Percentiles rank a stretch among this genome's conserved stretches.
These are phyloP conservation scores for Leptodermis oblonga DNA, from an alignment of 257 asterid species.

Conservation along the genomic window DNA sequence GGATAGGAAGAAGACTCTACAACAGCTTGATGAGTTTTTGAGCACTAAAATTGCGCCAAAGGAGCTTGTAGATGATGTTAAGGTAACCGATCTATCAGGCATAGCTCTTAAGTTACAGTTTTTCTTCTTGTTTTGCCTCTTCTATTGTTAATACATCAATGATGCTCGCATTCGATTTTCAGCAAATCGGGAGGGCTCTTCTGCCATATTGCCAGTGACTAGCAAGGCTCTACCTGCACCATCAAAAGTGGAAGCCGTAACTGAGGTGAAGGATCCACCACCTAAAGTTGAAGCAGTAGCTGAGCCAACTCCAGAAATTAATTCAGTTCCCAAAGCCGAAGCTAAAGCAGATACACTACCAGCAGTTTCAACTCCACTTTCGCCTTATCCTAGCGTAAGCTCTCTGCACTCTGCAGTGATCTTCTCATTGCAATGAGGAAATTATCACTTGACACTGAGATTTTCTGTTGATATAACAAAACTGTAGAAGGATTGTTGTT, in stretches of 20 bases:
- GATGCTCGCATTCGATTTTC: conserved; percentile 7
- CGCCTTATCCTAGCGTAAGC: conserved; percentile 88
- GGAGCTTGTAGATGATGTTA: conserved; percentile 83
- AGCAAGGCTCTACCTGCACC: conserved; percentile 67
- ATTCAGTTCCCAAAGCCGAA: conserved; percentile 54
- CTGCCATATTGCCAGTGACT: conserved; percentile 47
- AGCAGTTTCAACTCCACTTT: conserved; percentile 52
- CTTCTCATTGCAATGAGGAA: background rate
- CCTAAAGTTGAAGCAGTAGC: conserved; percentile 40
- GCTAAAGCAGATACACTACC: conserved; percentile 43
- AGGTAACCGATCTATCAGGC: conserved; percentile 37
- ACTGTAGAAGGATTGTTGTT: background rate
- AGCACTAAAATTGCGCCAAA: conserved; percentile 66
- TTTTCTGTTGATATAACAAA: background rate
- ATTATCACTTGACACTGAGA: too few species aligned
- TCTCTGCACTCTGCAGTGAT: background rate
- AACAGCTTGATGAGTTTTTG: conserved; percentile 64
- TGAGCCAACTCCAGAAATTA: conserved; percentile 44
- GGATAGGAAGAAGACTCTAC: conserved; percentile 84
- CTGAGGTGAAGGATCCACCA: conserved; percentile 26
- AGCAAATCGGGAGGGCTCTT: conserved; percentile 90
- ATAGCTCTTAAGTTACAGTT: background rate
- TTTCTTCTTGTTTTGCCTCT: background rate
- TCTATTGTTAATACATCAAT: background rate
- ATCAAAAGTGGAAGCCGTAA: conserved; percentile 19